Evolutionary conservation across 1,284 basidiomycete genomes (phyloP), one percentile per base, ranked within the genome.

Genomic region (Ganoderma leucocontextum): DNA sequence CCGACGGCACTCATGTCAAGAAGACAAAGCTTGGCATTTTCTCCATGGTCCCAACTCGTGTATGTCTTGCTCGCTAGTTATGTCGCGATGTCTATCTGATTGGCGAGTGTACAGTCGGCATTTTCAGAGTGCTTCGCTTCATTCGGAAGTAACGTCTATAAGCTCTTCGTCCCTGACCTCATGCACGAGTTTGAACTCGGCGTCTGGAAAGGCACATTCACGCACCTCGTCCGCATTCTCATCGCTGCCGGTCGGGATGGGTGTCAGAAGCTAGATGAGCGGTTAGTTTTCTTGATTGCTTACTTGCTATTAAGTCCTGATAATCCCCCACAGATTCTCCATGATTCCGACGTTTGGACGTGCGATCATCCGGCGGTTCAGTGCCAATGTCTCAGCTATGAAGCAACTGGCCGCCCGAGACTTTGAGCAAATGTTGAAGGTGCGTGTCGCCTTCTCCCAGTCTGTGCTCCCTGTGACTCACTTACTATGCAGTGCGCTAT

Each of bases 151-250:
- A 73, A 81, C 39, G 64, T 77, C 10, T 80, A 77, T 58, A 60
- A 19, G 1, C 71, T 81, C 60, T 73, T 83, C 1, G 75, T 78
- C 0, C 73, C 77, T 0, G 82, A 84, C 68, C 29, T 82, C 6
- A 52, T 84, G 71, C 82, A 84, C 62, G 80, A 84, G 66, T 74
- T 80, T 53, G 80, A 83, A 63, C 69, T 83, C 0, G 82, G 82
- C 1, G 75, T 80, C 0, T 84, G 82, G 81, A 72, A 72, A 58
- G 39, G 36, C 1, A 63, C 64, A 2, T 62, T 71, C 15, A 61
- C 42, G 0, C 68, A 72, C 39, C 33, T 69, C 1, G 25, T 72
- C 10, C 65, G 67, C 1, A 38, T 74, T 10, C 59, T 74, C 4
- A 67, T 63, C 39, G 62, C 63, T 17, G 19, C 49, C 2, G 70